phyloP scores from a whole-genome alignment of 1,139 yeast species.

The Yamadazyma epiphylla region DNA sequence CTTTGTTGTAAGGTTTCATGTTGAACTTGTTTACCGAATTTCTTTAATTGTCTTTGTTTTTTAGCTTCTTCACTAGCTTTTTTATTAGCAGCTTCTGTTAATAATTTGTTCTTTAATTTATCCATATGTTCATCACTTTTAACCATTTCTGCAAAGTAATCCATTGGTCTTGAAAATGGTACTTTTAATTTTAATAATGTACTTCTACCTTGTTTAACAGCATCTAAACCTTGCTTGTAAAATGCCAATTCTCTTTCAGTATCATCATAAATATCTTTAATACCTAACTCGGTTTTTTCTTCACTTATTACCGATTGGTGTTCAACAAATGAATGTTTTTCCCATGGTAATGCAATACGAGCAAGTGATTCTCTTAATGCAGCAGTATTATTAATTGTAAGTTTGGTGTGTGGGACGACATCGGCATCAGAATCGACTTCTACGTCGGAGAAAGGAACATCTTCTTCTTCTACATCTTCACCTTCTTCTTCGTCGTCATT shows the following conservation, averaged over 20 bases:
- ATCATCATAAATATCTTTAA: slow-evolving; percentile 92
- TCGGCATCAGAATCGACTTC: slow-evolving; percentile 86
- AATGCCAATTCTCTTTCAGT: slow-evolving; percentile 70
- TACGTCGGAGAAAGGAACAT: slow-evolving; percentile 72
- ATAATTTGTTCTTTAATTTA: slow-evolving; percentile 74
- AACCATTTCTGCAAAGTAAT: slow-evolving; percentile 98
- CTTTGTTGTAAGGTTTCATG: slow-evolving; percentile 90
- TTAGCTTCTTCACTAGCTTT: slow-evolving; percentile 92
- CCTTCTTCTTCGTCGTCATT: slow-evolving; percentile 43
- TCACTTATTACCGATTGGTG: slow-evolving; percentile 71
- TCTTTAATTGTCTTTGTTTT: slow-evolving; percentile 91
- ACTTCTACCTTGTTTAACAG: slow-evolving; percentile 71
- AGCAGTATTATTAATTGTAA: slow-evolving; percentile 70
- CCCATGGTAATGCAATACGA: slow-evolving; percentile 71
- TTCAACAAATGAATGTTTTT: slow-evolving; percentile 69
- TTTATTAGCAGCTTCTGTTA: slow-evolving; percentile 84
- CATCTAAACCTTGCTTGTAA: slow-evolving; percentile 88
- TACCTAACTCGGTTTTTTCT: slow-evolving; percentile 55
- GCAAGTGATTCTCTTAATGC: slow-evolving; percentile 68
- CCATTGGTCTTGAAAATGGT: slow-evolving; percentile 90
- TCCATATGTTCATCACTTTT: slow-evolving; percentile 99
- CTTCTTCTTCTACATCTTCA: slow-evolving; percentile 52
- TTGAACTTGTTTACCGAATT: slow-evolving; percentile 97
- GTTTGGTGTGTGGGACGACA: slow-evolving; percentile 82
- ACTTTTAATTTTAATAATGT: slow-evolving; percentile 64